These are phyloP conservation scores for Globisporangium cylindrosporum DNA, from an alignment of 352 stramenopile species.

Conservation along the genomic window DNA sequence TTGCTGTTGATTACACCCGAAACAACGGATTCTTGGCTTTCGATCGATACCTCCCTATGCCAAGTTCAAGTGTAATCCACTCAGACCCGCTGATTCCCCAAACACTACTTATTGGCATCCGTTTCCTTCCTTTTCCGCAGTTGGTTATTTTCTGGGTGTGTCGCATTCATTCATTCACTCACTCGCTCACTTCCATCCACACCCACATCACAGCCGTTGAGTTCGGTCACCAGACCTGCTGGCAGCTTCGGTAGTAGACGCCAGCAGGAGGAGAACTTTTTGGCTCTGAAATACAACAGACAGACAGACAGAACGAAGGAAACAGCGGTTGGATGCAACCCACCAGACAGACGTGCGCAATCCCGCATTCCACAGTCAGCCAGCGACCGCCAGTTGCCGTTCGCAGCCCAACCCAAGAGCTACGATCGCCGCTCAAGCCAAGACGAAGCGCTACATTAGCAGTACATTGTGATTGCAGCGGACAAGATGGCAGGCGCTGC, in stretches of 20 bases:
- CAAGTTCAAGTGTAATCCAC: conserved; percentile 3
- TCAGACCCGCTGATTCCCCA: neutral
- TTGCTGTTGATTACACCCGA: neutral
- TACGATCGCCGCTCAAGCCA: neutral
- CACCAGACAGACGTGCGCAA: neutral
- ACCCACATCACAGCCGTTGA: neutral
- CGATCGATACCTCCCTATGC: neutral
- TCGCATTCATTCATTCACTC: neutral
- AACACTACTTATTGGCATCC: neutral
- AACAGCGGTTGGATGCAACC: neutral
- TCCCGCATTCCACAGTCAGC: neutral
- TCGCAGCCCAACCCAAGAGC: neutral
- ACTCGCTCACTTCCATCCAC: neutral
- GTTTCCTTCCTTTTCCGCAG: neutral
- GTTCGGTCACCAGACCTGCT: neutral
- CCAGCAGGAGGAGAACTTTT: neutral
- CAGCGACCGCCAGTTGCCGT: neutral
- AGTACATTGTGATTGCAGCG: neutral
- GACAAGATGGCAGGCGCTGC: neutral
- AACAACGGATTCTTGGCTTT: neutral
- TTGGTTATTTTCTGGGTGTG: neutral
- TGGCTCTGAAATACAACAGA: neutral
- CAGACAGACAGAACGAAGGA: neutral
- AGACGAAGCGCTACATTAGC: neutral
- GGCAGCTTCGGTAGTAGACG: too few relatives aligned